Evolutionary conservation across 2,329 filamentous ascomycete genomes (phyloP), one percentile per base, ranked within the genome.

Genomic region (Neopestalotiopsis clavispora): DNA sequence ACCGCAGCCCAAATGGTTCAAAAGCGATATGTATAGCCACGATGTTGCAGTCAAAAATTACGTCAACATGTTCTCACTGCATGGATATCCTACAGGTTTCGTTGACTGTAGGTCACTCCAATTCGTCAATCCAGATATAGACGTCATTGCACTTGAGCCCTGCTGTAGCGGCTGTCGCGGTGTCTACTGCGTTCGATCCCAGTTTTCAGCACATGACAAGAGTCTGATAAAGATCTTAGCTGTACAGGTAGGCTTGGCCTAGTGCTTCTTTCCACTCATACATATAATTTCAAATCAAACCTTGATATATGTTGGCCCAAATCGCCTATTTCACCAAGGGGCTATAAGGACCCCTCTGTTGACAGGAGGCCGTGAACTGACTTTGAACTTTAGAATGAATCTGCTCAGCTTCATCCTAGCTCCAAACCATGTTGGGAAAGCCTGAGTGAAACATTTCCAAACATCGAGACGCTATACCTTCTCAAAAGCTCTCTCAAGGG

Each of bases 121-220:
- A 57, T 65, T 68, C 45, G 59, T 78, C n/a, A 74, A 74, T 32
- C 66, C 72, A 12, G n/a, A 59, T 1, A 64, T 67, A 7, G 77
- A 79, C 62, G 73, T 78, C 49, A 73, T 79, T 20, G 61, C 76
- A 17, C 74, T 75, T 14, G 77, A 79, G 64, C 77, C 77, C 17
- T 79, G 77, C 45, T 75, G 77, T 28, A 72, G 68, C 17, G 76
- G 73, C 6, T 79, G 77, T 65, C 69, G 77, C 58, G 74, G 69
- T 9, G 73, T 67, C 30, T 73, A 74, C 69, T 79, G 77, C 59
- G 74, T 76, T 14, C 73, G 73, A 32, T 42, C 70, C 52, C 75
- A 78, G 38, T 78, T 78, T 67, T 58, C 49, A 23, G 70, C 69
- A 7, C 69, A 69, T 10, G 76, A 78, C 68, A 76, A 76, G 66